Conservation (phyloP, 1,139 yeast genomes). For the Meyerozyma guilliermondii region DNA sequence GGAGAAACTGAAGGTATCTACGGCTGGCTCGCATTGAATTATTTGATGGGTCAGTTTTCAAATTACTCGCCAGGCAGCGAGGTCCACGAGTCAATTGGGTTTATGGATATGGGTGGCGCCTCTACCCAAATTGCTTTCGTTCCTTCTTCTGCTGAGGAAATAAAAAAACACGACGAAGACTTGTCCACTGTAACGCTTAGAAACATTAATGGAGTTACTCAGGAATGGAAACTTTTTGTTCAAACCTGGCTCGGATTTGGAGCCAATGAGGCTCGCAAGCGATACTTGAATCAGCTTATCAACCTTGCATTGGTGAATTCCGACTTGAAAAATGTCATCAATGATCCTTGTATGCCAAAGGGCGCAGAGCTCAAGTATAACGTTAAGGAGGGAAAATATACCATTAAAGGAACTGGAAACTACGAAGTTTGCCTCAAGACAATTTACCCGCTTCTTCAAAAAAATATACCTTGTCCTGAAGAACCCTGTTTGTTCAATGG, state of each 20-base stretch:
- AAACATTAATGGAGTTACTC: slow-evolving; percentile 55
- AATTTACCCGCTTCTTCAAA: slow-evolving; percentile 65
- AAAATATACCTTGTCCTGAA: slow-evolving; percentile 68
- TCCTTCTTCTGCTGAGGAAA: slow-evolving; percentile 51
- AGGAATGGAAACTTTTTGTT: slow-evolving; percentile 69
- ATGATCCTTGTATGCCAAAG: slow-evolving; percentile 70
- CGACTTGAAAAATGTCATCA: slow-evolving; percentile 17
- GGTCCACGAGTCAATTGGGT: slow-evolving; percentile 58
- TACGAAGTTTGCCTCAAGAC: slow-evolving; percentile 62
- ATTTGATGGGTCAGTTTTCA: slow-evolving; percentile 53
- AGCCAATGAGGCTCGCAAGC: slow-evolving; percentile 68
- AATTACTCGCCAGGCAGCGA: slow-evolving; percentile 25
- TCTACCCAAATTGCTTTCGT: slow-evolving; percentile 79
- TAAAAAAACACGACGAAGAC: slow-evolving; percentile 57
- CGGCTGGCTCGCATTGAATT: slow-evolving; percentile 77
- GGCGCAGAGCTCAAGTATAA: slow-evolving; percentile 43
- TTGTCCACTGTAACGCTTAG: slow-evolving; percentile 52
- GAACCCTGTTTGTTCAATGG: slow-evolving; percentile 78
- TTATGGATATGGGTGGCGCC: slow-evolving; percentile 92
- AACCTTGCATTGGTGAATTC: slow-evolving; percentile 21
- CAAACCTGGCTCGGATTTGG: slow-evolving; percentile 86
- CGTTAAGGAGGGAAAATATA: slow-evolving; percentile 40
- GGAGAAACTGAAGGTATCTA: slow-evolving; percentile 78
- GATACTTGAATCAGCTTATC: slow-evolving; percentile 54
- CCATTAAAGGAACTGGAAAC: slow-evolving; percentile 60